These are phyloP conservation scores for Agrostemma githago DNA, from an alignment of 148 eudicot genomes.

Conservation along the genomic window DNA sequence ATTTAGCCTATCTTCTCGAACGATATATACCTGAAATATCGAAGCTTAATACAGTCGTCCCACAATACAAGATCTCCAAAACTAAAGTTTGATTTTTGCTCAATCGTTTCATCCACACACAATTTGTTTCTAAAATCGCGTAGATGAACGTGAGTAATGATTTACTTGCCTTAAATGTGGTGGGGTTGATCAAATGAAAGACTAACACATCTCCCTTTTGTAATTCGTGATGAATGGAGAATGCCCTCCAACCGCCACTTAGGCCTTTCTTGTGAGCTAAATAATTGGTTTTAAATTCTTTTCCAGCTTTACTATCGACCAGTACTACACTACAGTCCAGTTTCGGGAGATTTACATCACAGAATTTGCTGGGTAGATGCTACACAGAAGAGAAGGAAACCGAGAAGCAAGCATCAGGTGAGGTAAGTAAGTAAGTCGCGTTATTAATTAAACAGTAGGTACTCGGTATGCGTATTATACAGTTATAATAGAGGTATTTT, in stretches of 20 bases:
- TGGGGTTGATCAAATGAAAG: conserved; percentile 26
- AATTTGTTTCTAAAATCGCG: too few relatives aligned
- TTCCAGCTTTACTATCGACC: conserved; percentile 30
- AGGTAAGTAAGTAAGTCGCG: not conserved
- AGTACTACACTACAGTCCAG: conserved; percentile 16
- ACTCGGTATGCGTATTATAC: not conserved
- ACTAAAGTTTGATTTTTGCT: not conserved
- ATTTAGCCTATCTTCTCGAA: conserved; percentile 36
- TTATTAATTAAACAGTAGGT: not conserved
- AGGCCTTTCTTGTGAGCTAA: conserved; percentile 30
- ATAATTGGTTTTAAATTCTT: conserved; percentile 16
- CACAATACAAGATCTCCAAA: not conserved
- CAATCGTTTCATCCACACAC: not conserved
- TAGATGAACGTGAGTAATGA: not conserved
- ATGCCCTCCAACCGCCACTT: conserved; percentile 40
- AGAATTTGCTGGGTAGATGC: conserved; percentile 32
- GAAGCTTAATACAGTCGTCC: not conserved
- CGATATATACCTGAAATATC: conserved; percentile 48
- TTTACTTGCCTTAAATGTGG: conserved; percentile 27
- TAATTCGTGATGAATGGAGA: conserved; percentile 30
- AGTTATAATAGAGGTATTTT: not conserved
- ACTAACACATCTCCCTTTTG: conserved; percentile 33
- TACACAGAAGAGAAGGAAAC: conserved; percentile 21
- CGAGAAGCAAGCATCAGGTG: not conserved
- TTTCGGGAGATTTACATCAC: conserved; percentile 27